Conservation (phyloP, 2,329 filamentous ascomycete genomes). For the Chaetomiaceae sp. region DNA sequence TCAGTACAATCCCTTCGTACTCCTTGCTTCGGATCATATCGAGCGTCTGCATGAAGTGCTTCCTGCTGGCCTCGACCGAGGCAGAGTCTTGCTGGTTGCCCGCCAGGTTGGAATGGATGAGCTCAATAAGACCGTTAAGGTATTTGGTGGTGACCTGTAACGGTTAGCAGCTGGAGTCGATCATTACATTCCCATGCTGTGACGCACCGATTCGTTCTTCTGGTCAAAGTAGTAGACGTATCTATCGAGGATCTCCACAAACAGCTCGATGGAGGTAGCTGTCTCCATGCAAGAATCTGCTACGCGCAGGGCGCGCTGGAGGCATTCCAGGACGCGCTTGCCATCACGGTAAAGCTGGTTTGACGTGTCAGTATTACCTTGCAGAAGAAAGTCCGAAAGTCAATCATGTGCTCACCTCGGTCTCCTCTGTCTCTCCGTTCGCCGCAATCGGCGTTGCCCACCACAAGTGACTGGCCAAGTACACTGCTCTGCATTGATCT, state of each 20-base stretch:
- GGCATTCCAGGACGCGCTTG: constrained; percentile 91
- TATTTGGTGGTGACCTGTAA: constrained; percentile 84
- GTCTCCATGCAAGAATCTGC: constrained; percentile 99
- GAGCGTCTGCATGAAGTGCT: constrained; percentile 90
- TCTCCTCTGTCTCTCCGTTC: constrained; percentile 75
- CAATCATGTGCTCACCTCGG: constrained; percentile 56
- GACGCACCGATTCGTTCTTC: constrained; percentile 81
- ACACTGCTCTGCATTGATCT: constrained; percentile 94
- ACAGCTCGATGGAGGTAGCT: constrained; percentile 92
- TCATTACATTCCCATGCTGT: too few species aligned
- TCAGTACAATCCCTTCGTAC: constrained; percentile 84
- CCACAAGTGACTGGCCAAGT: constrained; percentile 94
- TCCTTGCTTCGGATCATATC: constrained; percentile 90
- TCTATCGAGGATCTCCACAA: constrained; percentile 95
- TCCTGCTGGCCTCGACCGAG: constrained; percentile 81
- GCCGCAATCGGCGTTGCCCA: constrained; percentile 84
- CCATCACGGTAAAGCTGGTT: constrained; percentile 87
- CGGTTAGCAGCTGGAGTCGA: neutral
- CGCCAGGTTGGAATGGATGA: constrained; percentile 93
- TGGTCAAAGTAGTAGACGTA: constrained; percentile 99
- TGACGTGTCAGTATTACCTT: constrained; percentile 14
- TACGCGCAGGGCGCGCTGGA: constrained; percentile 90
- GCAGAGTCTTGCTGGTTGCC: constrained; percentile 78
- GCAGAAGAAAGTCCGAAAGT: neutral
- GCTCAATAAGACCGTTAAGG: constrained; percentile 93